These are phyloP conservation scores for Agrostemma githago DNA, from an alignment of 148 eudicot genomes.

Conservation along the genomic window DNA sequence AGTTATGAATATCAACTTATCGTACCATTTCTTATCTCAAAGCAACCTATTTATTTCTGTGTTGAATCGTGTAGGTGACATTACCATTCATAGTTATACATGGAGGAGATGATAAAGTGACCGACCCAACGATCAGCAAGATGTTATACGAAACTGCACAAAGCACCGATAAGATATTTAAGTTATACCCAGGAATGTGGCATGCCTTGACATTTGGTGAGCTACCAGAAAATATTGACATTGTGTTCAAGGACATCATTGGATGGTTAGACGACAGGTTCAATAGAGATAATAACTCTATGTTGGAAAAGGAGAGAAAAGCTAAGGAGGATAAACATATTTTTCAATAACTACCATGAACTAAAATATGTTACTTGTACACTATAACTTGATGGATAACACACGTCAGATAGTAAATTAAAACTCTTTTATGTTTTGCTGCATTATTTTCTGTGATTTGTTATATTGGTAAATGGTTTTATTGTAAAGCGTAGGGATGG, in stretches of 20 bases:
- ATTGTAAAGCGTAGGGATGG: no score
- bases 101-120: conserved; percentile 65
- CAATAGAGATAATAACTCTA: conserved; percentile 7
- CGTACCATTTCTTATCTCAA: no score
- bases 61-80: conserved; percentile 31
- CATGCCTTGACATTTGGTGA: conserved; percentile 75
- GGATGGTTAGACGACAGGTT: conserved; percentile 53
- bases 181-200: conserved; percentile 83
- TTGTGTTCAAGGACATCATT: conserved; percentile 54
- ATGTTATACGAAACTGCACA: conserved; percentile 45
- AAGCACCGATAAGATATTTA: conserved; percentile 64
- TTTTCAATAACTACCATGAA: no score
- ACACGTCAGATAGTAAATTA: no score
- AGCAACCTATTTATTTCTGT: no score
- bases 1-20: no score
- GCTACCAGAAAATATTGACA: conserved; percentile 48
- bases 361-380: no score
- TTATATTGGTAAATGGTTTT: no score
- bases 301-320: conserved; percentile 50
- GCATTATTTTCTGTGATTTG: no score
- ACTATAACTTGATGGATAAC: no score
- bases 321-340: conserved; percentile 28
- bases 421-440: no score
- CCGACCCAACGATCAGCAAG: conserved; percentile 54
- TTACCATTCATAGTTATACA: conserved; percentile 56